phyloP scores from a whole-genome alignment of 305 asterid species.

The Rubia tinctorum region DNA sequence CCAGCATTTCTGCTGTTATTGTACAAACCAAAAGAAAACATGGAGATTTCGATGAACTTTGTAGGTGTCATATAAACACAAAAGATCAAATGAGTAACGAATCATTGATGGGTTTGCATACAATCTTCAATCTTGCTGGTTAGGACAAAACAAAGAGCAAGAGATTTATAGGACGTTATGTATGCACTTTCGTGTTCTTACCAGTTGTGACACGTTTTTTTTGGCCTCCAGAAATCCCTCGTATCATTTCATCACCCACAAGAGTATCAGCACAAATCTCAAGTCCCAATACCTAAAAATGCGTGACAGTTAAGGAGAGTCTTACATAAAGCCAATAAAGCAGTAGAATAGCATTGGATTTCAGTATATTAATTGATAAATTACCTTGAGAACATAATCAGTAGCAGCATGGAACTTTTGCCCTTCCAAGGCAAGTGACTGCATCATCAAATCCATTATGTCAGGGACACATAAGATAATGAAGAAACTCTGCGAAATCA shows the following conservation, averaged over 20 bases:
- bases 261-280: constrained; percentile 85
- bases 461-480: neutral
- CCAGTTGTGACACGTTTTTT: constrained; percentile 93
- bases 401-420: constrained; percentile 70
- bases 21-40: neutral
- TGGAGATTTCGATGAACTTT: neutral
- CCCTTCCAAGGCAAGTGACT: constrained; percentile 42
- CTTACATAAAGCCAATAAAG: neutral
- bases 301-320: neutral
- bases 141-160: neutral
- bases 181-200: constrained; percentile 8
- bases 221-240: constrained; percentile 98
- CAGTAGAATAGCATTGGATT: neutral
- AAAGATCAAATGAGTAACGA: neutral
- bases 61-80: neutral
- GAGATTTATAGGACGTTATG: neutral
- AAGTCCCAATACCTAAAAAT: constrained; percentile 79
- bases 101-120: neutral
- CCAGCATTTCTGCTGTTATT: constrained; percentile 80
- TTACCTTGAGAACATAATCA: constrained; percentile 88
- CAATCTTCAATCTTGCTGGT: neutral
- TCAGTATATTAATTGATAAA: neutral
- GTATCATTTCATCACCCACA: constrained; percentile 86
- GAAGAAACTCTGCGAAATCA: neutral
- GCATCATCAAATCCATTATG: neutral